Base-by-base conservation (phyloP, 352 stramenopile species). In the Blastocystis sp. region DNA sequence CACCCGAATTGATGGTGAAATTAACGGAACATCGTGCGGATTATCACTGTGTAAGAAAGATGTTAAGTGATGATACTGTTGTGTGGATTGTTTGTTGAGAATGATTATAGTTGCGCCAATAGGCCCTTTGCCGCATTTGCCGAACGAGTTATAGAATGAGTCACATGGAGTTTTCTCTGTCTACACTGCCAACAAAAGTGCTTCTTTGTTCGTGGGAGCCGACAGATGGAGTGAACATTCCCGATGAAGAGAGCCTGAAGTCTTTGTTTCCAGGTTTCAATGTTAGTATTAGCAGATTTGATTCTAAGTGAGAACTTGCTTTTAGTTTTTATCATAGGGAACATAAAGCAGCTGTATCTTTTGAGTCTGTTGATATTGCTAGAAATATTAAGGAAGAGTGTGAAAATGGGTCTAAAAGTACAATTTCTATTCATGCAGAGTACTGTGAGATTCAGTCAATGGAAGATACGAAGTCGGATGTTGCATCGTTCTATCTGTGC, bases 1-100 rank as follows among this genome's bases (percentile, higher is more conserved):
- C 70, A 0, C 70, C 70, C 19, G 70, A 81, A 27, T 42, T 81
- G 70, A 81, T 81, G 24, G 70, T 81, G 44, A 59, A 33, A 35
- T 40, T 81, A 56, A 81, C 70, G 27, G 70, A 81, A 24, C 24
- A 62, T 6, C 15, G 27, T 24, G 17, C 70, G n/a, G 53, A 56
- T 37, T 64, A 44, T 6, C 24, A 42, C 19, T 59, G 70, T 64
- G 70, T 81, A 40, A 53, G 27, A 24, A 79, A 19, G 22, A 64
- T 59, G 11, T 17, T 30, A 57, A 9, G 37, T 78, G 66, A 78
- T 57, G 66, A 78, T 33, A 24, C 22, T 7, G 15, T 37, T 24
- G 62, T 60, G 24, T 60, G 51, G 33, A 27, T 66, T 60, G 42
- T 60, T 64, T 81, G 51, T 81, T 81, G 44, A 44, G 24, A 48